phyloP scores from a whole-genome alignment of 2,329 filamentous ascomycete genomes.

The Aspergillus fructus region DNA sequence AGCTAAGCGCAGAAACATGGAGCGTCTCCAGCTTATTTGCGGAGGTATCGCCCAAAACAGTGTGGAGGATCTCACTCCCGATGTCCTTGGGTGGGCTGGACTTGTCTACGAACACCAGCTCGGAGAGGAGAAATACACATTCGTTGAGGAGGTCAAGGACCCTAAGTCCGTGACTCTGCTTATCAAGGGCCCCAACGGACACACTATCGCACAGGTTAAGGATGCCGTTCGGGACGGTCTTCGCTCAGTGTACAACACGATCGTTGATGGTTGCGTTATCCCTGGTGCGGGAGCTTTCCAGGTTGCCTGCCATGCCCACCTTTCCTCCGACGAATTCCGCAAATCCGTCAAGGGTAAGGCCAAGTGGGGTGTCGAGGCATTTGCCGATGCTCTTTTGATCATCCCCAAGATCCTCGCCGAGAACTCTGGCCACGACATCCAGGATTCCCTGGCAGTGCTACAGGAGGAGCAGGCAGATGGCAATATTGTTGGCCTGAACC shows the following conservation, averaged over 20 bases:
- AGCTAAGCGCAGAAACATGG: slow-evolving; percentile 98
- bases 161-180: slow-evolving; percentile 96
- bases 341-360: slow-evolving; percentile 97
- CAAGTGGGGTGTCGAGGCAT: slow-evolving; percentile 91
- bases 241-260: slow-evolving; percentile 98
- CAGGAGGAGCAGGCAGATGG: slow-evolving; percentile 85
- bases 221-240: slow-evolving; percentile 94
- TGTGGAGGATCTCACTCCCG: slow-evolving; percentile 85
- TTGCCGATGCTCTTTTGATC: slow-evolving; percentile 89
- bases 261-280: slow-evolving; percentile 95
- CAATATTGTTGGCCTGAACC: slow-evolving; percentile 80
- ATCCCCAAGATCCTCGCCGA: slow-evolving; percentile 97
- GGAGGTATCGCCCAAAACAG: slow-evolving; percentile 92
- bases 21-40: slow-evolving; percentile 91
- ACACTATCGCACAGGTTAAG: slow-evolving; percentile 95
- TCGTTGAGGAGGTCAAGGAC: slow-evolving; percentile 97
- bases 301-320: slow-evolving; percentile 82
- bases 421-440: slow-evolving; percentile 94
- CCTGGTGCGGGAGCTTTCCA: slow-evolving; percentile 96
- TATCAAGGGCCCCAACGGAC: slow-evolving; percentile 96
- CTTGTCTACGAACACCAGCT: slow-evolving; percentile 96
- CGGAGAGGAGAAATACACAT: slow-evolving; percentile 98
- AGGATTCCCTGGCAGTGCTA: slow-evolving; percentile 83
- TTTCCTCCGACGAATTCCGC: slow-evolving; percentile 81
- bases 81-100: slow-evolving; percentile 92